Conservation (phyloP, 495 filamentous ascomycete species). For the Xylaria venustula region DNA sequence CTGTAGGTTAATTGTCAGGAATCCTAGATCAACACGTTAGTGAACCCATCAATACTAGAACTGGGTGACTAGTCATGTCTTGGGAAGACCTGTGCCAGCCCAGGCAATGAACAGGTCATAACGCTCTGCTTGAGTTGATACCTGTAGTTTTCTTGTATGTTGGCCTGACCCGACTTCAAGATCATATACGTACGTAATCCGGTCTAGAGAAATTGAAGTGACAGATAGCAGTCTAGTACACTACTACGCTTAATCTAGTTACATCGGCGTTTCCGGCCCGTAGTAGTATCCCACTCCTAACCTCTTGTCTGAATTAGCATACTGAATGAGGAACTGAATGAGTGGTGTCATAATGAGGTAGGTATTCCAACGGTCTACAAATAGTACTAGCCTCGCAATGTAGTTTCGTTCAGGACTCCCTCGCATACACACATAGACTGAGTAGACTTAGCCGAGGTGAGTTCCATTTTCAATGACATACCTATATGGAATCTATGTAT, state of each 20-base stretch:
- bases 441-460: constrained; percentile 50
- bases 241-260: constrained; percentile 88
- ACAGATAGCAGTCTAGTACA: constrained; percentile 70
- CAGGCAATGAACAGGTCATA: constrained; percentile 70
- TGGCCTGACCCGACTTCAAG: neutral
- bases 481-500: too few species aligned
- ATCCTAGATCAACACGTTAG: neutral
- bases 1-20: too few species aligned
- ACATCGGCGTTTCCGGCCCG: constrained; percentile 78
- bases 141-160: constrained; percentile 47
- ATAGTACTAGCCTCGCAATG: constrained; percentile 51
- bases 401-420: constrained; percentile 84
- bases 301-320: neutral
- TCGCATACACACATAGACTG: constrained; percentile 76
- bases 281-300: constrained; percentile 69
- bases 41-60: too few species aligned
- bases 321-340: too few species aligned
- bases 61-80: constrained; percentile 34
- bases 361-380: constrained; percentile 45
- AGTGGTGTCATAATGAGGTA: neutral
- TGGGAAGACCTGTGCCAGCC: constrained; percentile 79
- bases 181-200: neutral
- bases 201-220: constrained; percentile 79
- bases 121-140: too few species aligned
- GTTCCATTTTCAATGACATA: too few species aligned